Base-by-base conservation (phyloP, 2,329 filamentous ascomycete genomes). In the Ascomycota sp. region DNA sequence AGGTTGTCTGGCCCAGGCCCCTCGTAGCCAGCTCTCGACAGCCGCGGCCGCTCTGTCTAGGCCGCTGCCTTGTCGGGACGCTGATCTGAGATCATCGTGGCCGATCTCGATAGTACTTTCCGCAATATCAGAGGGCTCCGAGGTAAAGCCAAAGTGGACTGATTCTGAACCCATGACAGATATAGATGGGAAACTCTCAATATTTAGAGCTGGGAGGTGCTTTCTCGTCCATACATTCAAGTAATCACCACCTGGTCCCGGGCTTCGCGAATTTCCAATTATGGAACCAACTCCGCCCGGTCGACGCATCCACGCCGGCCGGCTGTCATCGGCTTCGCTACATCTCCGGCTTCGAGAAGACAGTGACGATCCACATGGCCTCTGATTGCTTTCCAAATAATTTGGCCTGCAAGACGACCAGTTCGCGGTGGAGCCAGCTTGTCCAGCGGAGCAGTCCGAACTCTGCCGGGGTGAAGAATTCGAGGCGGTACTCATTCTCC, bases 201-300 rank as follows among this genome's bases (percentile, higher is more conserved):
- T 73, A 20, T 73, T 73, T 17, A 93, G 64, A 13, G 74, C 74
- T 0, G 86, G 85, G 2, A 94, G 52, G 44, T 93, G 81, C 38
- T 81, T 76, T 19, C 72, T 78, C 32, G 89, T 75, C 59, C 86
- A 80, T 25, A 76, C 70, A 47, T 86, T 94, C 35, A 95, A 57
- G 5, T 73, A 70, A 48, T 95, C 86, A 39, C 76, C 72, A 7
- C 79, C 82, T 3, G 86, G 85, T 0, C 86, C 86, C 0, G 81
- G 80, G 9, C 67, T 69, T 30, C 72, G 69, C 21, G 80, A 71
- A 38, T 68, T 71, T 40, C 67, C 69, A 22, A 64, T 65, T 49
- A 95, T 67, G 1, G 81, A 83, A 7, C 86, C 86, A 2, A 95
- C 81, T 10, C 83, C 86, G 13, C 86, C 86, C 3, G 86, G 82